A percentile compares a stretch with the other conserved stretches of the same genome.
Conservation (phyloP, 192 early-diverging fungal genomes). For the Coemansia brasiliensis region DNA sequence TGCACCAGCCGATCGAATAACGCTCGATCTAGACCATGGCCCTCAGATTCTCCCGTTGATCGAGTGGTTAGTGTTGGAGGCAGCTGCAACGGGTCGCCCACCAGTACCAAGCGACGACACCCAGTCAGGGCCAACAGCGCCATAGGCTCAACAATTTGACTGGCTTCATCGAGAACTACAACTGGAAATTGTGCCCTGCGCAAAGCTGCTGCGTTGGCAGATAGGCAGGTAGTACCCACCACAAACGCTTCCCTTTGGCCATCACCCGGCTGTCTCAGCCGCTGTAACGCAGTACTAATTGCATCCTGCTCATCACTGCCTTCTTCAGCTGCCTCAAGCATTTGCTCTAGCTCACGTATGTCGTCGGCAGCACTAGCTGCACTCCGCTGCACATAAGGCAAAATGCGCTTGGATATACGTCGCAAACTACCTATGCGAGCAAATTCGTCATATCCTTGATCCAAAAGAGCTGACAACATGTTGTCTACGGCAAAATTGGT, state of each 20-base stretch:
- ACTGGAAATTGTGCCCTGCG: constrained; percentile 61
- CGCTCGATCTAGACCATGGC: constrained; percentile 70
- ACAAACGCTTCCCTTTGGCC: constrained; percentile 54
- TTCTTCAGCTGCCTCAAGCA: constrained; percentile 59
- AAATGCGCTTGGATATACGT: constrained; percentile 63
- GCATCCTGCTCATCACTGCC: constrained; percentile 55
- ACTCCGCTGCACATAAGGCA: constrained; percentile 62
- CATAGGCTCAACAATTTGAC: constrained; percentile 87
- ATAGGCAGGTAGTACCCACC: constrained; percentile 77
- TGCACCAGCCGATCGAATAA: constrained; percentile 75
- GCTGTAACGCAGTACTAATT: constrained; percentile 27
- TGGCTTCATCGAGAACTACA: constrained; percentile 84
- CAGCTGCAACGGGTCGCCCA: constrained; percentile 89
- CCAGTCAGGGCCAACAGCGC: constrained; percentile 75
- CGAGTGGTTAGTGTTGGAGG: constrained; percentile 74
- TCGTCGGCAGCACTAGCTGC: constrained; percentile 56
- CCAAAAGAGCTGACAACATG: constrained; percentile 63
- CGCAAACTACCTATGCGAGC: constrained; percentile 71
- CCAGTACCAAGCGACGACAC: constrained; percentile 65
- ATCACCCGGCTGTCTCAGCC: constrained; percentile 48
- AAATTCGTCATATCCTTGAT: constrained; percentile 66
- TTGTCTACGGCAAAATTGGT: constrained; percentile 81
- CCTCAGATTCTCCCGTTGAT: constrained; percentile 51
- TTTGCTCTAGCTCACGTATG: constrained; percentile 73
- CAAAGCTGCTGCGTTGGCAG: constrained; percentile 73